These are phyloP conservation scores for Stachybotrys echinatus DNA, from an alignment of 2,329 filamentous ascomycete species.

Conservation along the genomic window DNA sequence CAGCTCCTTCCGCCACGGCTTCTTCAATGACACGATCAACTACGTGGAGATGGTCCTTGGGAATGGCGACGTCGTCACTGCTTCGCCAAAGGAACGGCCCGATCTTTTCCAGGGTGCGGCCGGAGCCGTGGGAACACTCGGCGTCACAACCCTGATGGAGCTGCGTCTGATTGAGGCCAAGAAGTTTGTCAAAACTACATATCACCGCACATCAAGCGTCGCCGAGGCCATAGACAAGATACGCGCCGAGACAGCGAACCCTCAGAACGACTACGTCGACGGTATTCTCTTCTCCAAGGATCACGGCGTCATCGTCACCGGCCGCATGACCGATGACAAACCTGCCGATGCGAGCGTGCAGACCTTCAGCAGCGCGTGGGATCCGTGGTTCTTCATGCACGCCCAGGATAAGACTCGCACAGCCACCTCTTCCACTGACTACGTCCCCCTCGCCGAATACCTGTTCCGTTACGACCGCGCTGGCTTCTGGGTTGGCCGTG, in stretches of 20 bases:
- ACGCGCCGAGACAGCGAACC: slow-evolving; percentile 35
- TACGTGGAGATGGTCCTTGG: slow-evolving; percentile 65
- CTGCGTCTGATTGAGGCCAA: slow-evolving; percentile 56
- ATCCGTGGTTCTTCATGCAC: slow-evolving; percentile 77
- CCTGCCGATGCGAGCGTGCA: slow-evolving; percentile 35
- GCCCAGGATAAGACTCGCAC: slow-evolving; percentile 41
- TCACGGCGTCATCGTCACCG: slow-evolving; percentile 63
- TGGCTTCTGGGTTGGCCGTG: slow-evolving; percentile 67
- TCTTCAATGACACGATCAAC: slow-evolving; percentile 62
- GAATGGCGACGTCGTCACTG: slow-evolving; percentile 56
- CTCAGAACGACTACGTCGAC: slow-evolving; percentile 63
- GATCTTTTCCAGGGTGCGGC: slow-evolving; percentile 64
- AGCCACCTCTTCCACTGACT: slow-evolving; percentile 21
- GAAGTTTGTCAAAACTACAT: slow-evolving; percentile 57
- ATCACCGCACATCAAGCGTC: slow-evolving; percentile 47
- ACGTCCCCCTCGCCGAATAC: slow-evolving; percentile 65
- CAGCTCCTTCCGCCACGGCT: slow-evolving; percentile 64
- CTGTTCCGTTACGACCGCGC: slow-evolving; percentile 73
- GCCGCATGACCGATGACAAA: slow-evolving; percentile 51
- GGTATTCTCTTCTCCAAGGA: slow-evolving; percentile 61
- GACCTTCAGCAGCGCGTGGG: slow-evolving; percentile 53
- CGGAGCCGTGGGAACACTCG: slow-evolving; percentile 63
- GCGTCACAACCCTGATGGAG: slow-evolving; percentile 63
- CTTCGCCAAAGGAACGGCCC: slow-evolving; percentile 31
- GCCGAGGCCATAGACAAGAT: slow-evolving; percentile 44